These are phyloP conservation scores for Pelargonium australe DNA, from an alignment of 441 rosid species.

Conservation along the genomic window DNA sequence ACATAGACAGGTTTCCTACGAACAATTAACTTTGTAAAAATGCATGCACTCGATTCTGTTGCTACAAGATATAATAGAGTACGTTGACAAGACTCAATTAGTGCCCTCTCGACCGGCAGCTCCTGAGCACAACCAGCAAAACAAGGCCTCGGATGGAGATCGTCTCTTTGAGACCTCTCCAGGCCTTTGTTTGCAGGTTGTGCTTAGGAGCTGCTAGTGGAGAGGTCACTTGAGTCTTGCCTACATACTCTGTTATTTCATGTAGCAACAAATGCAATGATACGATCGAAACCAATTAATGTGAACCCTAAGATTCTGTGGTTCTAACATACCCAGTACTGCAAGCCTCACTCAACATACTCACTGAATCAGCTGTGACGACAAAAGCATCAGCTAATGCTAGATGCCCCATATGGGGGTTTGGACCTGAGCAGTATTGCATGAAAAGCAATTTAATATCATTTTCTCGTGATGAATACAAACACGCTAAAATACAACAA, in stretches of 20 bases:
- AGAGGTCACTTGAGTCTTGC: not conserved
- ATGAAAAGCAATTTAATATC: slow-evolving; percentile 10
- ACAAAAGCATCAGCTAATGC: slow-evolving; percentile 97
- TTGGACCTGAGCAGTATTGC: slow-evolving; percentile 48
- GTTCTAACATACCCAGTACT: slow-evolving; percentile 71
- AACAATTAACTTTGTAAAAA: slow-evolving; percentile 3
- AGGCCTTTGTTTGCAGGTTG: too few relatives aligned
- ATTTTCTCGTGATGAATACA: not conserved
- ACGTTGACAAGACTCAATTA: not conserved
- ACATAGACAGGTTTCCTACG: slow-evolving; percentile 87
- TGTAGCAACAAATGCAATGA: not conserved
- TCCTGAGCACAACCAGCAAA: too few relatives aligned
- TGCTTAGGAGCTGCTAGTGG: not conserved
- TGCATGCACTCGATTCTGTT: not conserved
- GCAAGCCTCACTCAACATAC: slow-evolving; percentile 90
- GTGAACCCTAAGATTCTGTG: not conserved
- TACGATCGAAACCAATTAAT: too few relatives aligned
- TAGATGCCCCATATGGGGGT: slow-evolving; percentile 81
- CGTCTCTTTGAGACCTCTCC: too few relatives aligned
- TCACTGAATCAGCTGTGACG: slow-evolving; percentile 87
- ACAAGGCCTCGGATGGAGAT: too few relatives aligned
- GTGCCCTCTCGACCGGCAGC: not conserved
- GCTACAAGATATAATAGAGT: not conserved
- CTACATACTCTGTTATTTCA: not conserved
- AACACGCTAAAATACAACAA: not conserved